Evolutionary conservation across 2,329 filamentous ascomycete species (phyloP), one percentile per base, ranked within the genome.

Genomic region (Pseudogymnoascus sp.): DNA sequence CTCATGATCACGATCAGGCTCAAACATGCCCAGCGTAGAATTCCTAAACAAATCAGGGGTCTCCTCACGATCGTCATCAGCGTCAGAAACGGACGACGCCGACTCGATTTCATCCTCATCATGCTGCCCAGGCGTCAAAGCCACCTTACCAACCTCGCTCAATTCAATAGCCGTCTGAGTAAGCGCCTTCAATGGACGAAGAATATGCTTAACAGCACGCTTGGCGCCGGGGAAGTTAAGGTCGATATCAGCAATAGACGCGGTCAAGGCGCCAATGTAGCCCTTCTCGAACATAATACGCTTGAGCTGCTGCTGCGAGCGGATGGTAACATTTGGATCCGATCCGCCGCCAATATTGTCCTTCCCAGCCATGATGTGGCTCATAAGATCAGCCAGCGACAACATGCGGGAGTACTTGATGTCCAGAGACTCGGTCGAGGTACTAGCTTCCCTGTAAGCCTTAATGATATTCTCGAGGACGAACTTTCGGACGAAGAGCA

Each of bases 201-300:
- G 81, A 62, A 99, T 96, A 75, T 96, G 96, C 77, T 97, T 99
- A 71, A 99, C 91, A 12, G 93, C 93, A 56, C 93, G 87, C 78
- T 96, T 96, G 14, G 96, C 90, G 25, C 90, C 89, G 0, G 93
- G 93, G 75, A 96, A 97, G 69, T 96, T 96, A 65, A 99, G 84
- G 73, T 97, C 95, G 65, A 99, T 89, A 70, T 99, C 96, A 16
- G 95, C 91, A 69, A 99, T 93, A 0, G 96, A 96, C 11, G 88
- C 85, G 1, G 95, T 97, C 64, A 99, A 78, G 59, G 93, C 89
- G 23, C 90, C 85, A 65, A 97, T 88, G 73, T 95, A 96, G 63
- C 96, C 92, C 78, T 97, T 99, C 77, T 99, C 95, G 70, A 96
- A 97, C 95, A 99, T 99, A 65, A 97, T 86, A 68, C 92, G 91